Base-by-base conservation (phyloP, 352 stramenopile species). In the Globisporangium irregulare region DNA sequence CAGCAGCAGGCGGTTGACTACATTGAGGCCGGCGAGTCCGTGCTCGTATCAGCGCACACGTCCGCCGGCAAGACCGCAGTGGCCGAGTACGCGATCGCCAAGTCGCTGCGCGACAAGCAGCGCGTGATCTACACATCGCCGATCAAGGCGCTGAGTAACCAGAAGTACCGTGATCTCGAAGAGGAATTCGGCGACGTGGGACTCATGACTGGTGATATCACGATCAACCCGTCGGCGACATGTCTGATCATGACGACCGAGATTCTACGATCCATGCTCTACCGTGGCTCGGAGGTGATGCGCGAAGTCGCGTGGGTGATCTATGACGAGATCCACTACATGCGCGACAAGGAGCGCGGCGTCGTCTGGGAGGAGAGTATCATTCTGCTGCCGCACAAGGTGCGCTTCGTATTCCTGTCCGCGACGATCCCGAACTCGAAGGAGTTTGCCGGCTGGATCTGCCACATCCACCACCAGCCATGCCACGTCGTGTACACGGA, bases 401-500 rank as follows among this genome's bases (percentile, higher is more conserved):
- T 99, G 10, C 85, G 97, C 9, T 99, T 99, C 73, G 98, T 99
- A 18, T 99, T 99, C 71, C 73, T 99, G 56, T 98, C 90, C 27
- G 98, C 98, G 4, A 99, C 98, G 9, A 99, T 99, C 69, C 97
- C 97, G 0, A 99, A 99, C 89, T 97, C 96, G 4, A 92, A 94
- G 68, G 91, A 98, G 71, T 99, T 98, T 81, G 93, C 93, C 0
- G 84, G 87, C 69, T 99, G 98, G 98, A 99, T 99, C 73, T 96
- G 90, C 59, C 95, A 98, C 77, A 99, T 99, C 73, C 97, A 99
- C 80, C 97, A 99, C 77, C 97, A 99, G 79, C 96, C 97, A 38
- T 99, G 97, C 83, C 98, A 99, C 84, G 98, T 99, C n/a, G 96
- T 99, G n/a, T 99, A 99, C 85, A 99, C 98, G 50, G 97, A 99